A percentile compares a stretch with the other conserved stretches of the same genome.
phyloP scores from a whole-genome alignment of 1,284 basidiomycete genomes.

The Tetrapyrgos nigripes region DNA sequence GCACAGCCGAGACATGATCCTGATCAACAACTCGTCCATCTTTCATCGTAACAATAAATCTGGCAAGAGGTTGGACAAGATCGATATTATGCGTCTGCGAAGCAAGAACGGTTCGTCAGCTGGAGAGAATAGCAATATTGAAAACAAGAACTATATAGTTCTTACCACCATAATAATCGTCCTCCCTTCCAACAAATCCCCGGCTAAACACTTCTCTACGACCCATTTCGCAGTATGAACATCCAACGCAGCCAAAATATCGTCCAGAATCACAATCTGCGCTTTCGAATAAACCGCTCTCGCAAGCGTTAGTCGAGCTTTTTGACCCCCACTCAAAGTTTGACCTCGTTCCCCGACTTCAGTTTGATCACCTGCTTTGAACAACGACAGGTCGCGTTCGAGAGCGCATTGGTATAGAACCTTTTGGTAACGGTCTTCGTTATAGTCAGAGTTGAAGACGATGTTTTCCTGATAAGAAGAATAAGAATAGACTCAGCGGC shows the following conservation, averaged over 20 bases:
- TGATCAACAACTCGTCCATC: conserved; percentile 51
- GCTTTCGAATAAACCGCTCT: conserved; percentile 73
- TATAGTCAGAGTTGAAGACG: conserved; percentile 70
- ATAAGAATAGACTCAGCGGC: conserved; percentile 22
- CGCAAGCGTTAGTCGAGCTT: conserved; percentile 76
- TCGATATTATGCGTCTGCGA: conserved; percentile 68
- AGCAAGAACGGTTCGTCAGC: background rate
- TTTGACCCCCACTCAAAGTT: conserved; percentile 75
- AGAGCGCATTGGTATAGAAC: conserved; percentile 62
- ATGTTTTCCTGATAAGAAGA: conserved; percentile 60
- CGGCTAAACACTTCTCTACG: conserved; percentile 61
- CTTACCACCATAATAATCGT: conserved; percentile 60
- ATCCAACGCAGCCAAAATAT: conserved; percentile 64
- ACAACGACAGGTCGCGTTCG: conserved; percentile 56
- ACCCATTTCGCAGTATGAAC: conserved; percentile 66
- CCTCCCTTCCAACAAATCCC: conserved; percentile 62
- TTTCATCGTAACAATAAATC: conserved; percentile 61
- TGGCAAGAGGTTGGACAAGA: conserved; percentile 61
- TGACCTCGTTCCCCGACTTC: conserved; percentile 68
- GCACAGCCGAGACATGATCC: conserved; percentile 26
- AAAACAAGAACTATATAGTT: too few relatives aligned
- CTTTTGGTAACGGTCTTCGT: conserved; percentile 64
- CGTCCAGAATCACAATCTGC: conserved; percentile 67
- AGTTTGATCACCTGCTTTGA: conserved; percentile 59
- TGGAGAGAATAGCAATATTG: too few relatives aligned